These are phyloP conservation scores for Cydonia oblonga DNA, from an alignment of 331 rosid species.

Conservation along the genomic window DNA sequence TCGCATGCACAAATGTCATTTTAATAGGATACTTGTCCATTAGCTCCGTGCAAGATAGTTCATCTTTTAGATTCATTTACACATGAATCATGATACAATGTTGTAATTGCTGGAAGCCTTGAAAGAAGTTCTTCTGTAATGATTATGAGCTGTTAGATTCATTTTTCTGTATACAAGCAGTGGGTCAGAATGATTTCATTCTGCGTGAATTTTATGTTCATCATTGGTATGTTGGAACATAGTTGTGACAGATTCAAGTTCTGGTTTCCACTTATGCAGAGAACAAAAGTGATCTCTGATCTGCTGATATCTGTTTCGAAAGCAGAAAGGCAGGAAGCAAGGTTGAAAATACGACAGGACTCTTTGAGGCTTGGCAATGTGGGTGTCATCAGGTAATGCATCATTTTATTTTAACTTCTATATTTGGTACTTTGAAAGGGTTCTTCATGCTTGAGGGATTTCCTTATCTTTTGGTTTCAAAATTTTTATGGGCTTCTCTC, in stretches of 20 bases:
- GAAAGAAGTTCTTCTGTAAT: neutral
- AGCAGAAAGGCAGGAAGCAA: conserved; percentile 95
- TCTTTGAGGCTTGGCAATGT: conserved; percentile 96
- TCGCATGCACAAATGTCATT: neutral
- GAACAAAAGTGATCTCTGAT: conserved; percentile 89
- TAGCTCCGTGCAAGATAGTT: neutral
- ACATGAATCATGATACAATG: neutral
- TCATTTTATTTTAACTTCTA: neutral
- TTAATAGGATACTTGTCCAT: neutral
- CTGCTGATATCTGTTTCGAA: conserved; percentile 92
- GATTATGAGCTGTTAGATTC: neutral
- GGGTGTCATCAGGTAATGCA: conserved; percentile 77
- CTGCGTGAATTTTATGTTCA: neutral
- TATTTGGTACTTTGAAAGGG: neutral
- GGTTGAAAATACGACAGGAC: conserved; percentile 94
- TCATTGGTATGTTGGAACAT: neutral
- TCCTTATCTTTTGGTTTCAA: neutral
- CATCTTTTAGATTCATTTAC: neutral
- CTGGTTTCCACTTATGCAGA: conserved; percentile 40
- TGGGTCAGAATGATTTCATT: neutral
- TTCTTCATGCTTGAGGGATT: neutral
- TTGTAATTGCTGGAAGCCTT: neutral
- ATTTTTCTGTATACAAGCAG: neutral
- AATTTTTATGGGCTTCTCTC: neutral
- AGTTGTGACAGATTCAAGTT: neutral